phyloP scores from a whole-genome alignment of 1,139 yeast genomes.

The Sugiyamaella novakii region DNA sequence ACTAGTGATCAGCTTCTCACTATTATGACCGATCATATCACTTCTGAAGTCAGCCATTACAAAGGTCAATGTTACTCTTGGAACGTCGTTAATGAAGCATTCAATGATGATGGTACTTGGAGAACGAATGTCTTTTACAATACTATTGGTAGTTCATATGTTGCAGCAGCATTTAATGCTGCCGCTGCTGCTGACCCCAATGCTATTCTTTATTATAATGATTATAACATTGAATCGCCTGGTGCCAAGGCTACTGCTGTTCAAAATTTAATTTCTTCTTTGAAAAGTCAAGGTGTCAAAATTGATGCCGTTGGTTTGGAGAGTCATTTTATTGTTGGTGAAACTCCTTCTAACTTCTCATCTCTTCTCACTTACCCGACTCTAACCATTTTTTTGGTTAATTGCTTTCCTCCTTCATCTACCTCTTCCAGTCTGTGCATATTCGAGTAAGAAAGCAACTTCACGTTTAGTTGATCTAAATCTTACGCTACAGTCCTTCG shows the following conservation, averaged over 20 bases:
- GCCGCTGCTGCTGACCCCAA: slow-evolving; percentile 21
- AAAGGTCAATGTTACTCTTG: slow-evolving; percentile 18
- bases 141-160: slow-evolving; percentile 20
- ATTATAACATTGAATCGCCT: slow-evolving; percentile 21
- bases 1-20: slow-evolving; percentile 1
- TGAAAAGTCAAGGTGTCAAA: slow-evolving; percentile 18
- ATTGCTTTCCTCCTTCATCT: too few relatives aligned
- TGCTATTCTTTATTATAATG: slow-evolving; percentile 22
- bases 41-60: slow-evolving; percentile 20
- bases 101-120: slow-evolving; percentile 20
- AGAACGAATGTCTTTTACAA: slow-evolving; percentile 20
- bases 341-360: slow-evolving; percentile 17
- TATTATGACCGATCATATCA: slow-evolving; percentile 20
- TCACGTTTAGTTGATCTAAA: too few relatives aligned
- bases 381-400: too few relatives aligned
- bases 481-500: too few relatives aligned
- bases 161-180: slow-evolving; percentile 18
- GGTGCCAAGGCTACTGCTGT: slow-evolving; percentile 22
- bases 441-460: too few relatives aligned
- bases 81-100: slow-evolving; percentile 24
- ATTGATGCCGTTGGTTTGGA: slow-evolving; percentile 23
- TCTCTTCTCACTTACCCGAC: too few relatives aligned
- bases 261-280: slow-evolving; percentile 15
- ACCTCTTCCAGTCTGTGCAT: too few relatives aligned
- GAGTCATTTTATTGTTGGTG: slow-evolving; percentile 15